Conservation (phyloP, 306 rosid genomes). For the Cicer cuneatum region DNA sequence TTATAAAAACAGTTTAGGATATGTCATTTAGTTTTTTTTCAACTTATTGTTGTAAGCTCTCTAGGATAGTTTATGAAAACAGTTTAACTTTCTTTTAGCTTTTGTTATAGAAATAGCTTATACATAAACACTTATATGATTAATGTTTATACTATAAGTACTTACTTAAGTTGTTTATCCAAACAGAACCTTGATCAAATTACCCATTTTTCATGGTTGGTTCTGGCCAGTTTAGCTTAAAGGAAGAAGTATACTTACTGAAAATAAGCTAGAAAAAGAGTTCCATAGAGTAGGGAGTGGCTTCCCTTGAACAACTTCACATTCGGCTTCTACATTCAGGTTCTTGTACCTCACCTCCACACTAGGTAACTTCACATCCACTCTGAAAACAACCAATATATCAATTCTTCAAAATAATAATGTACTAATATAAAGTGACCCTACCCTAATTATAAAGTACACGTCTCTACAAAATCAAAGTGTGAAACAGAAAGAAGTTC, state of each 20-base stretch:
- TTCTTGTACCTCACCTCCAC: constrained; percentile 65
- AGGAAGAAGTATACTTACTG: constrained; percentile 52
- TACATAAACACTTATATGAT: too few relatives aligned
- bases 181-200: too few relatives aligned
- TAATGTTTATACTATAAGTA: too few relatives aligned
- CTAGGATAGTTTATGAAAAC: too few relatives aligned
- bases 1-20: too few relatives aligned
- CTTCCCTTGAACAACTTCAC: constrained; percentile 67
- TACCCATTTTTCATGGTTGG: constrained; percentile 17
- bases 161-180: too few relatives aligned
- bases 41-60: too few relatives aligned
- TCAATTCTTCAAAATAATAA: constrained; percentile 43
- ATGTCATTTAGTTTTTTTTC: too few relatives aligned
- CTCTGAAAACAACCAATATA: constrained; percentile 50
- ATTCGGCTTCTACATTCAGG: constrained; percentile 57
- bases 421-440: constrained; percentile 2
- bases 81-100: too few relatives aligned
- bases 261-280: constrained; percentile 51
- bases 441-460: too few relatives aligned
- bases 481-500: constrained; percentile 5
- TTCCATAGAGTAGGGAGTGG: constrained; percentile 69
- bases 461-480: neutral
- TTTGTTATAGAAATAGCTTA: too few relatives aligned
- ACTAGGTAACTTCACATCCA: constrained; percentile 56
- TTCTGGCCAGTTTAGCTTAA: constrained; percentile 30